phyloP scores from a whole-genome alignment of 2,329 filamentous ascomycete species.

The Aspergillus piperis region DNA sequence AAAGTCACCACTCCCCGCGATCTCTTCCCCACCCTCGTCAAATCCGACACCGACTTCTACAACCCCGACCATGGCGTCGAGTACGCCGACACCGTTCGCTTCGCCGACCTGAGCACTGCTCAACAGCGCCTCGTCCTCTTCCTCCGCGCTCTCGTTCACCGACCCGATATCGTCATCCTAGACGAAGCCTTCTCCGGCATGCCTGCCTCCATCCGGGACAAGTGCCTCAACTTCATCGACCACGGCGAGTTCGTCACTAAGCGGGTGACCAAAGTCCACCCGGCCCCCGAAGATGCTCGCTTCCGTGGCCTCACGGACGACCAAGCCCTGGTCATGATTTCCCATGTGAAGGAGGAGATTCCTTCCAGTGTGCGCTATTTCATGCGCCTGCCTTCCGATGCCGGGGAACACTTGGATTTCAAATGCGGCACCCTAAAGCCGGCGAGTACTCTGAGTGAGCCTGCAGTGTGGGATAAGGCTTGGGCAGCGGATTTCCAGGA shows the following conservation, averaged over 20 bases:
- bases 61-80: conserved; percentile 38
- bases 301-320: conserved; percentile 61
- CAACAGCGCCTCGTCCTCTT: conserved; percentile 81
- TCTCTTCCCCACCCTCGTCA: conserved; percentile 24
- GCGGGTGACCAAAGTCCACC: not conserved
- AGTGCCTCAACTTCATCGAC: conserved; percentile 79
- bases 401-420: conserved; percentile 32
- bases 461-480: conserved; percentile 29
- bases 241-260: conserved; percentile 52
- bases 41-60: conserved; percentile 6
- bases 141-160: conserved; percentile 76
- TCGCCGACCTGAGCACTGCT: conserved; percentile 58
- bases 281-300: conserved; percentile 11
- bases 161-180: conserved; percentile 77
- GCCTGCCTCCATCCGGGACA: conserved; percentile 78
- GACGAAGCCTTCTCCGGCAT: conserved; percentile 89
- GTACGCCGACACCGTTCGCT: conserved; percentile 77
- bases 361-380: conserved; percentile 80
- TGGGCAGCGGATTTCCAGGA: conserved; percentile 28
- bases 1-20: not conserved
- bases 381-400: conserved; percentile 69
- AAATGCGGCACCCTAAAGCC: conserved; percentile 30
- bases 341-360: conserved; percentile 87
- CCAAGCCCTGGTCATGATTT: conserved; percentile 89
- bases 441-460: conserved; percentile 23